These are phyloP conservation scores for Alternaria sp. DNA, from an alignment of 2,329 filamentous ascomycete genomes.

Conservation along the genomic window DNA sequence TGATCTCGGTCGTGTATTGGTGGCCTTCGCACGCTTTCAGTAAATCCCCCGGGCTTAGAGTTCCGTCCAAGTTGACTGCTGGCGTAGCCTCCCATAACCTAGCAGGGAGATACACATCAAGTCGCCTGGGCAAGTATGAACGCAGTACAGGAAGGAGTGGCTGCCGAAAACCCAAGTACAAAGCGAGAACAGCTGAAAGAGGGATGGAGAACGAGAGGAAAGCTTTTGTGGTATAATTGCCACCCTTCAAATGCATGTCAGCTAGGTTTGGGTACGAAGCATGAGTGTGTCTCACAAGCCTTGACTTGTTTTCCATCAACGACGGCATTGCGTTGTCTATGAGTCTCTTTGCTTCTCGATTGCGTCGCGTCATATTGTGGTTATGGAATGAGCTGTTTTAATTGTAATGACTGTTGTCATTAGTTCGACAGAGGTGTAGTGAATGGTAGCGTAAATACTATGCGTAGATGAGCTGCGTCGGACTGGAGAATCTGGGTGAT, in stretches of 20 bases:
- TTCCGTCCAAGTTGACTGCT: background rate
- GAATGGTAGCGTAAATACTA: background rate
- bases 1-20: slow-evolving; percentile 37
- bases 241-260: background rate
- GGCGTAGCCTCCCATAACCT: background rate
- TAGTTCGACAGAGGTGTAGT: background rate
- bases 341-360: background rate
- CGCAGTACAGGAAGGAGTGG: slow-evolving; percentile 10
- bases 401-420: background rate
- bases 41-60: background rate
- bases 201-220: background rate
- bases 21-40: slow-evolving; percentile 26
- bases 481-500: background rate
- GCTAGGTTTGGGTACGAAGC: background rate
- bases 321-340: background rate
- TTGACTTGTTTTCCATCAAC: background rate
- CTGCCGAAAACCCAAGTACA: background rate
- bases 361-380: background rate
- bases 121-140: slow-evolving; percentile 6
- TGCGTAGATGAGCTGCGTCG: background rate
- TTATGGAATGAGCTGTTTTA: background rate
- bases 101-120: slow-evolving; percentile 15
- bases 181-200: background rate
- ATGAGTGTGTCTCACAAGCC: background rate
- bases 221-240: background rate